Percentiles rank a stretch among this genome's conserved stretches.
Conservation (phyloP, 352 stramenopile species). For the Peronospora destructor region DNA sequence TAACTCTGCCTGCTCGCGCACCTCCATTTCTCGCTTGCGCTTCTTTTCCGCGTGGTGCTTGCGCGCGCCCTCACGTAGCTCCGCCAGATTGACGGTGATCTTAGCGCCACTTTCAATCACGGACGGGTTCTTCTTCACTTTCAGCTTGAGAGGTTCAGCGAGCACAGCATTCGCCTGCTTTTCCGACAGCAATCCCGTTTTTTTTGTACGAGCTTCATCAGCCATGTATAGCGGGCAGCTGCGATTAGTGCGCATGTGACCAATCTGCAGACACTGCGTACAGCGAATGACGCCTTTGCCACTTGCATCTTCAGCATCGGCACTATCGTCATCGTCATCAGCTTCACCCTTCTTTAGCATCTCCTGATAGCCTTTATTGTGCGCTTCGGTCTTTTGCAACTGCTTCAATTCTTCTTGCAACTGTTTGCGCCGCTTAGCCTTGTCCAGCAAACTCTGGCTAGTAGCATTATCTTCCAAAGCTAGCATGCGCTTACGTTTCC, state of each 20-base stretch:
- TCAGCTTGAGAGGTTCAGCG: conserved; percentile 54
- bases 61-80: conserved; percentile 63
- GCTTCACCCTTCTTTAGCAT: conserved; percentile 74
- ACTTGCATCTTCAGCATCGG: conserved; percentile 22
- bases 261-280: conserved; percentile 69
- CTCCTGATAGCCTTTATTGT: conserved; percentile 79
- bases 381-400: conserved; percentile 68
- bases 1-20: conserved; percentile 65
- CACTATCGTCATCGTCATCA: conserved; percentile 12
- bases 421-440: conserved; percentile 76
- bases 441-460: conserved; percentile 51
- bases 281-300: conserved; percentile 70
- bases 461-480: conserved; percentile 54
- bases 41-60: conserved; percentile 80
- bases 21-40: conserved; percentile 63
- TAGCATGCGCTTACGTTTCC: conserved; percentile 74
- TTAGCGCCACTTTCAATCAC: conserved; percentile 33
- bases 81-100: conserved; percentile 71
- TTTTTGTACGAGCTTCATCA: conserved; percentile 43
- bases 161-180: conserved; percentile 25
- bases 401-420: conserved; percentile 84
- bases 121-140: conserved; percentile 41
- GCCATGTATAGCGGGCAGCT: conserved; percentile 81
- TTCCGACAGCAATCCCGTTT: conserved; percentile 19
- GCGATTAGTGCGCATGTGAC: conserved; percentile 81